A percentile compares a stretch with the other conserved stretches of the same genome.
Evolutionary conservation across 108 stramenopile species (phyloP).

Genomic region (Cyclotella baltica): DNA sequence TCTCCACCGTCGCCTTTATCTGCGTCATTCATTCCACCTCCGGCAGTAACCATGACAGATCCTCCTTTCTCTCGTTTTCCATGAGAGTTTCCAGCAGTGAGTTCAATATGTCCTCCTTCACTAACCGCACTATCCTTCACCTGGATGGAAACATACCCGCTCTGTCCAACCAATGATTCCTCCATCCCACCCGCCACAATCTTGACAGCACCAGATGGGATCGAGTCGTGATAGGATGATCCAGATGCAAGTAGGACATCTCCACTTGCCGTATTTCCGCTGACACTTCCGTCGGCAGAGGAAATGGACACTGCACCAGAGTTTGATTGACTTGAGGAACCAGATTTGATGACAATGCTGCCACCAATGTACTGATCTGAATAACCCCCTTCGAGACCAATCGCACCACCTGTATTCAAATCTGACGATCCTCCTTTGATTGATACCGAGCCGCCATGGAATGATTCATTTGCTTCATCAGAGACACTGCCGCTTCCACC

Average conservation of each 20-base stretch:
- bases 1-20: slow-evolving; percentile 44
- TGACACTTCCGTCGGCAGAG: slow-evolving; percentile 29
- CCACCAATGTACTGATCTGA: slow-evolving; percentile 12
- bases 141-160: slow-evolving; percentile 25
- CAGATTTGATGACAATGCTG: slow-evolving; percentile 16
- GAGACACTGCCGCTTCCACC: not conserved
- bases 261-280: slow-evolving; percentile 14
- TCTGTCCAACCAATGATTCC: slow-evolving; percentile 20
- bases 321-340: not conserved
- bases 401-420: not conserved
- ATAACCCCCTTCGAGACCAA: not conserved
- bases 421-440: slow-evolving; percentile 3
- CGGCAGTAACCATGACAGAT: slow-evolving; percentile 32
- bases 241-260: slow-evolving; percentile 17
- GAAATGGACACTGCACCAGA: slow-evolving; percentile 14
- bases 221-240: slow-evolving; percentile 2
- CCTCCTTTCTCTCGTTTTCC: slow-evolving; percentile 32
- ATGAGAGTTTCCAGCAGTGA: slow-evolving; percentile 21
- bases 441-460: not conserved
- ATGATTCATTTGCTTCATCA: not conserved
- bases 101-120: slow-evolving; percentile 25
- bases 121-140: slow-evolving; percentile 18
- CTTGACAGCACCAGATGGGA: slow-evolving; percentile 15
- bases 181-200: slow-evolving; percentile 28
- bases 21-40: slow-evolving; percentile 33